phyloP scores from a whole-genome alignment of 768 basidiomycete genomes.

The Rhodotorula sphaerocarpa region DNA sequence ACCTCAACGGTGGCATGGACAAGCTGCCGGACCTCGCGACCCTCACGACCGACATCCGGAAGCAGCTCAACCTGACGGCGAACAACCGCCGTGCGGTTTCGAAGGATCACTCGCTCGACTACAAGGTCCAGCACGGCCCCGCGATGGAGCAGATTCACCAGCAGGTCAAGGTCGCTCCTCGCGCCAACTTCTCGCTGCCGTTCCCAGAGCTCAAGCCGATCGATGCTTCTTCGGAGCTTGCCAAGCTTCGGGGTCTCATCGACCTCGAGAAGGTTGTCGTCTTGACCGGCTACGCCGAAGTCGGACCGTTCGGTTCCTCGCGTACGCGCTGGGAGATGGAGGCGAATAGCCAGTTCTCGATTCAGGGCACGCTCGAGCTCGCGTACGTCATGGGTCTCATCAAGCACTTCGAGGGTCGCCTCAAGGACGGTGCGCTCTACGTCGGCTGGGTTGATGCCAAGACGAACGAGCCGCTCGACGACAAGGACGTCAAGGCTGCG shows the following conservation, averaged over 20 bases:
- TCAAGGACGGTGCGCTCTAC: conserved; percentile 82
- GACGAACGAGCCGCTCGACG: conserved; percentile 85
- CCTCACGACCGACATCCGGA: conserved; percentile 77
- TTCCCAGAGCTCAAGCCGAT: conserved; percentile 72
- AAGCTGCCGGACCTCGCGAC: conserved; percentile 89
- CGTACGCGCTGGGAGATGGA: conserved; percentile 99
- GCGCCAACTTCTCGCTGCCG: conserved; percentile 94
- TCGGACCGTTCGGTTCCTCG: conserved; percentile 96
- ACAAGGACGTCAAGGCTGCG: conserved; percentile 87
- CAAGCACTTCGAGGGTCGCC: conserved; percentile 95
- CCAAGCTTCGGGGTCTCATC: conserved; percentile 73
- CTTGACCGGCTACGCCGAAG: conserved; percentile 92
- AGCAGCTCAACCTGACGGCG: conserved; percentile 69
- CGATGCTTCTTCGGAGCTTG: conserved; percentile 58
- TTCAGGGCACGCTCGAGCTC: conserved; percentile 98
- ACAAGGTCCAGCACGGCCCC: conserved; percentile 77
- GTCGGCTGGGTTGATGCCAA: conserved; percentile 99
- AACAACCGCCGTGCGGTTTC: conserved; percentile 88
- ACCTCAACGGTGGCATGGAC: conserved; percentile 93
- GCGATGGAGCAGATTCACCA: conserved; percentile 88
- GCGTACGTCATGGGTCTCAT: conserved; percentile 99
- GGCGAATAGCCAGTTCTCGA: conserved; percentile 89
- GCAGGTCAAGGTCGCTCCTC: conserved; percentile 83
- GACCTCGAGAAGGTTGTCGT: conserved; percentile 95
- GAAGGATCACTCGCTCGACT: conserved; percentile 90